Evolutionary conservation across 129 eudicot genomes (phyloP).

Genomic region (Chrysanthemum makinoi): DNA sequence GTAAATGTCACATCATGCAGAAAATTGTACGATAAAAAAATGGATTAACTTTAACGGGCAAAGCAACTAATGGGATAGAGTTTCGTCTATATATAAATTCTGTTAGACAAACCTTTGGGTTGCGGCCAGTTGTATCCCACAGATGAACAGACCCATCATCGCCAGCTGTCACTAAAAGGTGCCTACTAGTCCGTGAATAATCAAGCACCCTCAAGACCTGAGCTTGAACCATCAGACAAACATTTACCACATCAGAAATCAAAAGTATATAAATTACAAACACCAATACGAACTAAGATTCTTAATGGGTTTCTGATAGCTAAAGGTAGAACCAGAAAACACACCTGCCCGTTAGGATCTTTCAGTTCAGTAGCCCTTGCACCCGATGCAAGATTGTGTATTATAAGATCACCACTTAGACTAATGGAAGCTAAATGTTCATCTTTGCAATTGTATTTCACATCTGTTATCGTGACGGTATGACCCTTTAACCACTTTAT

Average conservation of each 20-base stretch:
- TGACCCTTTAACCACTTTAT: constrained; percentile 97
- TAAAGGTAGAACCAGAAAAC: constrained; percentile 20
- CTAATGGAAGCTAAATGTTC: constrained; percentile 97
- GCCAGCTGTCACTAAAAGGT: constrained; percentile 96
- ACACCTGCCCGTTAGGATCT: constrained; percentile 92
- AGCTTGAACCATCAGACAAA: constrained; percentile 52
- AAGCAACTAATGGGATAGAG: background rate
- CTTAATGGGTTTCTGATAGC: constrained; percentile 26
- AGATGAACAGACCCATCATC: constrained; percentile 97
- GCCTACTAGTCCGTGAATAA: constrained; percentile 97
- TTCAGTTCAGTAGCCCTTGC: constrained; percentile 79
- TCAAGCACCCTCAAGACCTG: constrained; percentile 98
- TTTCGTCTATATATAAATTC: background rate
- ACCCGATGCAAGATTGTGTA: constrained; percentile 95
- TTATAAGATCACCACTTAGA: constrained; percentile 73
- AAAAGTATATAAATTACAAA: constrained; percentile 26
- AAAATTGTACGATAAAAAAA: background rate
- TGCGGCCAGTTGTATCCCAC: constrained; percentile 97
- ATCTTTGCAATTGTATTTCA: constrained; percentile 87
- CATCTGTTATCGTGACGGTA: constrained; percentile 81
- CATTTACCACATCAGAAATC: constrained; percentile 48
- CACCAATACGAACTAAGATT: constrained; percentile 29
- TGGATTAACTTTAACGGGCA: background rate
- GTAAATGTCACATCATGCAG: background rate
- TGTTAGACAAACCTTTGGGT: constrained; percentile 63